phyloP scores from a whole-genome alignment of 164 flowering plant species.

The Macadamia tetraphylla region DNA sequence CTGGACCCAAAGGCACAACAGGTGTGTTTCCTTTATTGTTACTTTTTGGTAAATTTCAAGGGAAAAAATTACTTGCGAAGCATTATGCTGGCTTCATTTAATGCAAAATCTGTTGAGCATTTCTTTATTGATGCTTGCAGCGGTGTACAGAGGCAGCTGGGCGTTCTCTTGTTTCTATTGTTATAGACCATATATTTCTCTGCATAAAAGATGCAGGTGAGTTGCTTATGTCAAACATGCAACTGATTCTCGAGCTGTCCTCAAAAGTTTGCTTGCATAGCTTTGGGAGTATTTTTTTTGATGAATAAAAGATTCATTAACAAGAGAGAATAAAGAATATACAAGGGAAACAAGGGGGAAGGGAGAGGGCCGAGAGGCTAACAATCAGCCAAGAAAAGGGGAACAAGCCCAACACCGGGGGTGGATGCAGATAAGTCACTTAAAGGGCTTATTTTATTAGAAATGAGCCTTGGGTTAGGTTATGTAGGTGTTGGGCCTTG shows the following conservation, averaged over 20 bases:
- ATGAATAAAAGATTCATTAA: no score
- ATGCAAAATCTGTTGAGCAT: slow-evolving; percentile 4
- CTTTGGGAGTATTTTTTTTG: not conserved
- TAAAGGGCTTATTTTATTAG: no score
- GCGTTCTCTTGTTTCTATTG: slow-evolving; percentile 68
- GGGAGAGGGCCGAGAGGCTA: no score
- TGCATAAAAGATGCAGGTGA: slow-evolving; percentile 90
- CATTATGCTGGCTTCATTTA: not conserved
- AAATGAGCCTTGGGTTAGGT: no score
- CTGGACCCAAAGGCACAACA: slow-evolving; percentile 69
- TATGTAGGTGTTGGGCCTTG: no score
- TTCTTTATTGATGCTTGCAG: slow-evolving; percentile 31
- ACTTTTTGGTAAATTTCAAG: not conserved
- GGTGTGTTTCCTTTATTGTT: slow-evolving; percentile 29
- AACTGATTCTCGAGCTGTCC: not conserved
- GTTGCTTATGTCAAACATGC: slow-evolving; percentile 14
- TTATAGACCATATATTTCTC: slow-evolving; percentile 91
- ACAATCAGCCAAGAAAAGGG: no score
- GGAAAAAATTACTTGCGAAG: not conserved
- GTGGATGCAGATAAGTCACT: no score
- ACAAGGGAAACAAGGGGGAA: no score
- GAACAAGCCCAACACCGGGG: no score
- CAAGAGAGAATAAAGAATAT: no score
- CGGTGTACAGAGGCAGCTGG: slow-evolving; percentile 88
- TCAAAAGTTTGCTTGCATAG: not conserved